A percentile compares a stretch with the other conserved stretches of the same genome.
phyloP scores from a whole-genome alignment of 768 basidiomycete species.

The Auricularia heimuer region DNA sequence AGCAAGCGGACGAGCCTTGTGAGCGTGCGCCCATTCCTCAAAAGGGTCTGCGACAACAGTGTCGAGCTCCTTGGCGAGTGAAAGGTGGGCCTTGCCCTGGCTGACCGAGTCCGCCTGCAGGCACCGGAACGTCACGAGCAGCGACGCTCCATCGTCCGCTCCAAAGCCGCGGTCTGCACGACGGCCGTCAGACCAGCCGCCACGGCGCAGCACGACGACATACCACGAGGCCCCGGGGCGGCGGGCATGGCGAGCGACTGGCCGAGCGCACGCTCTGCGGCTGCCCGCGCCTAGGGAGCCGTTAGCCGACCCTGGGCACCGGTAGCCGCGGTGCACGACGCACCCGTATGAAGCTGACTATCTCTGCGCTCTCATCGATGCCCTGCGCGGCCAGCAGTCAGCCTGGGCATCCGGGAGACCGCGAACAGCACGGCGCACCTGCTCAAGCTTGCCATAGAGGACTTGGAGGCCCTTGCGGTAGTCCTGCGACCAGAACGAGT shows the following conservation, averaged over 20 bases:
- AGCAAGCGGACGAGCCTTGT: slow-evolving; percentile 41
- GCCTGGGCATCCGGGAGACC: slow-evolving; percentile 1
- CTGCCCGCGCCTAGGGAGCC: slow-evolving; percentile 54
- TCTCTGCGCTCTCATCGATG: slow-evolving; percentile 71
- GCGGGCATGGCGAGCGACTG: slow-evolving; percentile 43
- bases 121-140: slow-evolving; percentile 70
- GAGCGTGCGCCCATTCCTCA: slow-evolving; percentile 62
- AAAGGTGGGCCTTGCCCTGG: slow-evolving; percentile 68
- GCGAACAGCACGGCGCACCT: slow-evolving; percentile 32
- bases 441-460: slow-evolving; percentile 65
- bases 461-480: slow-evolving; percentile 76
- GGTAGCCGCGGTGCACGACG: slow-evolving; percentile 14
- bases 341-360: slow-evolving; percentile 75
- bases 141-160: slow-evolving; percentile 77
- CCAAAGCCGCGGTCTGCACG: slow-evolving; percentile 51
- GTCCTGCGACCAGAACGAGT: slow-evolving; percentile 94
- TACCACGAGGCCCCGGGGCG: slow-evolving; percentile 41
- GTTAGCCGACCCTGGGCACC: neutral
- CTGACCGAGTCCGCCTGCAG: slow-evolving; percentile 60
- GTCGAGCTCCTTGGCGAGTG: slow-evolving; percentile 64
- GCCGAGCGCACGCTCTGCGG: slow-evolving; percentile 59
- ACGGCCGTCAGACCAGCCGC: slow-evolving; percentile 11
- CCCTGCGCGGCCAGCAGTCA: slow-evolving; percentile 38
- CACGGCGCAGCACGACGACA: slow-evolving; percentile 9
- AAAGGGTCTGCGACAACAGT: slow-evolving; percentile 75